Conservation (phyloP, 148 eudicot species). For the Heliamphora exappendiculata region DNA sequence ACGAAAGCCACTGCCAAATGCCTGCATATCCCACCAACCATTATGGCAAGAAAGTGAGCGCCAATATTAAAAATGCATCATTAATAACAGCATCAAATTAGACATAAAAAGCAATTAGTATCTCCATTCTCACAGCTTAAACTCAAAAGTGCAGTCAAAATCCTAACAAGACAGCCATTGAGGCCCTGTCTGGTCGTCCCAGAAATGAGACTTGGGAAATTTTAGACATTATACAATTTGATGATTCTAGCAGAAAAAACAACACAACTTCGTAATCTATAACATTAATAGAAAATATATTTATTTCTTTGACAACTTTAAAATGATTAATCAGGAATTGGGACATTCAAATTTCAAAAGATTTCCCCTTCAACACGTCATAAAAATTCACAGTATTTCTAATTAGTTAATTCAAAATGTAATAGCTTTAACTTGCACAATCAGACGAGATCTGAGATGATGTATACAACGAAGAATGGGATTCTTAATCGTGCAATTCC, state of each 20-base stretch:
- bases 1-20: slow-evolving; percentile 6
- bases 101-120: neutral
- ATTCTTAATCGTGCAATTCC: neutral
- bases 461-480: neutral
- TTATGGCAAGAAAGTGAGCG: neutral
- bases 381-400: neutral
- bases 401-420: neutral
- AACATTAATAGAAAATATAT: neutral
- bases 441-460: neutral
- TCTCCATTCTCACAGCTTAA: neutral
- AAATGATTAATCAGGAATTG: neutral
- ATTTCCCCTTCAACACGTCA: neutral
- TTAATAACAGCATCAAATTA: neutral
- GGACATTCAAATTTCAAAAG: neutral
- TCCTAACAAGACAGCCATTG: neutral
- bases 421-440: neutral
- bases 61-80: neutral
- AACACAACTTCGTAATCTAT: neutral
- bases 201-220: neutral
- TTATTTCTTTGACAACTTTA: neutral
- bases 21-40: slow-evolving; percentile 11
- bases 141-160: neutral
- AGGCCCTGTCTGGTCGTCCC: neutral
- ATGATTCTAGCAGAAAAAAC: neutral
- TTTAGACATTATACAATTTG: neutral